Conservation (phyloP, 2,329 filamentous ascomycete species). For the Aureobasidium namibiae region DNA sequence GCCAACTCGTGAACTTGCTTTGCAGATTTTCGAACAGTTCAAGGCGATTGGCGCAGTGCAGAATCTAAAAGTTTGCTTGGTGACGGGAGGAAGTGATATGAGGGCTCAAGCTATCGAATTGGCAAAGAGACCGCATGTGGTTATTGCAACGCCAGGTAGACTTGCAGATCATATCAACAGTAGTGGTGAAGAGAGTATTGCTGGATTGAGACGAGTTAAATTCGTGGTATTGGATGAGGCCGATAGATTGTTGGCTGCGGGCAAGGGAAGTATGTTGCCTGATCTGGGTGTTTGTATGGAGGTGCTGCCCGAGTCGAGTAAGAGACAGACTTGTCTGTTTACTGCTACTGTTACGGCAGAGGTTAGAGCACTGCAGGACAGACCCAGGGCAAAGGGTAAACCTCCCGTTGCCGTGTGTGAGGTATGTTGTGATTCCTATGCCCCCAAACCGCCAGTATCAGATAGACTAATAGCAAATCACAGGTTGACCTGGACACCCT, state of each 20-base stretch:
- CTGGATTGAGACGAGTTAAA: conserved; percentile 66
- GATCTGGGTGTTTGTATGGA: conserved; percentile 85
- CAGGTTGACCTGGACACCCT: conserved; percentile 59
- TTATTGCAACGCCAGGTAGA: conserved; percentile 89
- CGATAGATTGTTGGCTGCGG: conserved; percentile 71
- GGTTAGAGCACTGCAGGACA: conserved; percentile 75
- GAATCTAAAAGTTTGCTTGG: conserved; percentile 76
- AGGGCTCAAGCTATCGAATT: conserved; percentile 79
- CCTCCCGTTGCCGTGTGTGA: conserved; percentile 83
- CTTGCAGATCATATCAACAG: conserved; percentile 88
- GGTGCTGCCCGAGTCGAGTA: conserved; percentile 64
- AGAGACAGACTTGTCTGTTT: conserved; percentile 90
- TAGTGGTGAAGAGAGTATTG: conserved; percentile 84
- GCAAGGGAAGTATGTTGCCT: conserved; percentile 81
- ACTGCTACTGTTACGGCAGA: conserved; percentile 93
- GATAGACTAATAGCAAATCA: neutral
- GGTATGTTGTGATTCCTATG: conserved; percentile 13
- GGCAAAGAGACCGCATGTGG: conserved; percentile 73
- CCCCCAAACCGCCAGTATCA: too few species aligned
- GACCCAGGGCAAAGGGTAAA: conserved; percentile 60
- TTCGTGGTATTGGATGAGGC: conserved; percentile 95
- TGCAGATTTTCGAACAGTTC: conserved; percentile 95
- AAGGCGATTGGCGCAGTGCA: conserved; percentile 85
- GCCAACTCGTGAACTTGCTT: conserved; percentile 80
- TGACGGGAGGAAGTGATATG: conserved; percentile 93